These are phyloP conservation scores for Dichotomocladium elegans DNA, from an alignment of 371 early-diverging fungal genomes.

Conservation along the genomic window DNA sequence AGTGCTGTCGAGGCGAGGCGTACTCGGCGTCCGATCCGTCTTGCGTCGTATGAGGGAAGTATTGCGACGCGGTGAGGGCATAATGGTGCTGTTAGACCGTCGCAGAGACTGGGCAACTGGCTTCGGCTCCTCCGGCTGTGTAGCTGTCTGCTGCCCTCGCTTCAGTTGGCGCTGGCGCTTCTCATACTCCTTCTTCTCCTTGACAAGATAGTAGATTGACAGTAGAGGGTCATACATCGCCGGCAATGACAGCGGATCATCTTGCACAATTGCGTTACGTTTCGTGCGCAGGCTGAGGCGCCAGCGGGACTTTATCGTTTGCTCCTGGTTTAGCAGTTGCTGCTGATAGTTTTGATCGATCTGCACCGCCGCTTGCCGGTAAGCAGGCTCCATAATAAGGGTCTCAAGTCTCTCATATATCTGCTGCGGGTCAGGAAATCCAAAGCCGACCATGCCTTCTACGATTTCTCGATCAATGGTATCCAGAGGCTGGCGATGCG, in stretches of 20 bases:
- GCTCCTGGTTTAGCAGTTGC: conserved; percentile 2
- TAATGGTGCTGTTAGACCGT: conserved; percentile 15
- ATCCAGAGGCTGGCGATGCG: conserved; percentile 27
- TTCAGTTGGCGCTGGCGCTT: conserved; percentile 17
- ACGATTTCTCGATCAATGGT: conserved; percentile 31
- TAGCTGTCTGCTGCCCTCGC: conserved; percentile 11
- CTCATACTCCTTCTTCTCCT: conserved; percentile 55
- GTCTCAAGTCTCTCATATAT: conserved; percentile 21
- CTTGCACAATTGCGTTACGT: conserved; percentile 7
- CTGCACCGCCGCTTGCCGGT: conserved; percentile 27
- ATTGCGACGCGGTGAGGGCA: background rate
- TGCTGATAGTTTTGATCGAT: conserved; percentile 22
- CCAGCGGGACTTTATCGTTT: conserved; percentile 10
- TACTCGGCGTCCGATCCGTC: conserved; percentile 12
- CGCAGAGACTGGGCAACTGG: conserved; percentile 11
- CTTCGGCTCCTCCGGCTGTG: conserved; percentile 3
- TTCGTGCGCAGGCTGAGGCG: conserved; percentile 11
- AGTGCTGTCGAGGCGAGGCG: conserved; percentile 1
- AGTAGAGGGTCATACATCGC: conserved; percentile 65
- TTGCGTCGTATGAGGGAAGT: conserved; percentile 14
- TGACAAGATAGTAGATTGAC: conserved; percentile 84
- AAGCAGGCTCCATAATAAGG: conserved; percentile 23
- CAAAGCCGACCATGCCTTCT: conserved; percentile 44
- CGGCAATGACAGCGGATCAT: conserved; percentile 33
- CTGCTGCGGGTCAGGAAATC: conserved; percentile 24